phyloP scores from a whole-genome alignment of 148 eudicot genomes.

The Camellia lanceoleosa region DNA sequence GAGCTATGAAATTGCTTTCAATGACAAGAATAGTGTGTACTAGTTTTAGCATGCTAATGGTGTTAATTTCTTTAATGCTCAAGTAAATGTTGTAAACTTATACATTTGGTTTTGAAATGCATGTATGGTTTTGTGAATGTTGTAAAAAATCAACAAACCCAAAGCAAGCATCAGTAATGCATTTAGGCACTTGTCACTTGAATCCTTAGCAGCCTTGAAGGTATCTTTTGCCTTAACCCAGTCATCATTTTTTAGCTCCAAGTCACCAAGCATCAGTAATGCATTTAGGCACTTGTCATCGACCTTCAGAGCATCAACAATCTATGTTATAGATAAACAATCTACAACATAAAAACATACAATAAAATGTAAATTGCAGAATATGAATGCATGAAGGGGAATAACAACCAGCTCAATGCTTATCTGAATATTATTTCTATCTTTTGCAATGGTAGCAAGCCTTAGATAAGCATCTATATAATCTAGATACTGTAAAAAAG shows the following conservation, averaged over 20 bases:
- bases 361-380: slow-evolving; percentile 1
- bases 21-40: too few relatives aligned
- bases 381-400: neutral
- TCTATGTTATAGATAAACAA: slow-evolving; percentile 33
- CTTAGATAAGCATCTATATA: slow-evolving; percentile 86
- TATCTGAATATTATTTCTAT: slow-evolving; percentile 70
- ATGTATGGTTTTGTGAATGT: too few relatives aligned
- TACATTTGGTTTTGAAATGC: too few relatives aligned
- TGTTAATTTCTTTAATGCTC: too few relatives aligned
- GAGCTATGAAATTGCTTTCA: too few relatives aligned
- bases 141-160: too few relatives aligned
- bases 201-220: slow-evolving; percentile 89
- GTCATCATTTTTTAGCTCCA: slow-evolving; percentile 97
- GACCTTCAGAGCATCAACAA: slow-evolving; percentile 77
- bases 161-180: too few relatives aligned
- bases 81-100: too few relatives aligned
- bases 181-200: slow-evolving; percentile 2
- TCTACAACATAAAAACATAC: neutral
- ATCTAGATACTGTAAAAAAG: slow-evolving; percentile 68
- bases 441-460: slow-evolving; percentile 89
- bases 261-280: slow-evolving; percentile 81
- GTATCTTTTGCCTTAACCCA: slow-evolving; percentile 99
- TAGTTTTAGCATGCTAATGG: too few relatives aligned
- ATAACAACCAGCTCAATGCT: slow-evolving; percentile 85
- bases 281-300: slow-evolving; percentile 86